Base-by-base conservation (phyloP, 305 asterid genomes). In the Fraxinus velutina region DNA sequence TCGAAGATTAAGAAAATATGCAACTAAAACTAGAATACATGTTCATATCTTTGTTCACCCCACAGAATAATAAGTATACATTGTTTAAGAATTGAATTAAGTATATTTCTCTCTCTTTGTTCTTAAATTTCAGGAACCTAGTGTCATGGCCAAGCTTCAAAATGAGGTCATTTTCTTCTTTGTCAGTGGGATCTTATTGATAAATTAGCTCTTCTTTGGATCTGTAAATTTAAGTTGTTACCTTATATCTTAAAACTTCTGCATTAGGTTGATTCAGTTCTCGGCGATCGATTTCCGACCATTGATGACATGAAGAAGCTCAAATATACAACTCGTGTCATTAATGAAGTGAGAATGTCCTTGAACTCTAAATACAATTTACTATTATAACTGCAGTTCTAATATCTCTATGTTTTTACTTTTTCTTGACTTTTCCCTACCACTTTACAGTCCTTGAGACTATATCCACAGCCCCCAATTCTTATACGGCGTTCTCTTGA, bases 381-480 rank as follows among this genome's bases (percentile, higher is more conserved):
- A 66, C 37, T 34, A 75, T 44, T 80, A 17, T 77, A 22, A 74
- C 72, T 80, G 81, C 80, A 55, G 66, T 55, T 82, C 79, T 78
- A 57, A 12, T 70, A 64, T 79, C 82, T 77, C 62, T 72, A 30
- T 19, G 7, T 70, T 81, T 47, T 71, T 73, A 70, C 62, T 37
- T 78, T 37, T n/a, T 57, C 73, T 64, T 3, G n/a, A 64, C 72
- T 64, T 78, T 77, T 30, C 76, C 78, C 68, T 33, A 57, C 55
- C 84, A 10, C 84, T 64, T 85, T 82, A 85, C 93, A 94, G 99
- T 94, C 99, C 80, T 82, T 96, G 89, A 92, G 99, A 86, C 97
- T 96, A 81, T 94, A 96, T 78, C 99, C 99, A 34, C 98, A 96
- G 82, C 99, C 99, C 44, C 98, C 99, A 7, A 96, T 96, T 84